A percentile compares a stretch with the other conserved stretches of the same genome.
Conservation (phyloP, 495 filamentous ascomycete genomes). For the Cudoniella acicularis region DNA sequence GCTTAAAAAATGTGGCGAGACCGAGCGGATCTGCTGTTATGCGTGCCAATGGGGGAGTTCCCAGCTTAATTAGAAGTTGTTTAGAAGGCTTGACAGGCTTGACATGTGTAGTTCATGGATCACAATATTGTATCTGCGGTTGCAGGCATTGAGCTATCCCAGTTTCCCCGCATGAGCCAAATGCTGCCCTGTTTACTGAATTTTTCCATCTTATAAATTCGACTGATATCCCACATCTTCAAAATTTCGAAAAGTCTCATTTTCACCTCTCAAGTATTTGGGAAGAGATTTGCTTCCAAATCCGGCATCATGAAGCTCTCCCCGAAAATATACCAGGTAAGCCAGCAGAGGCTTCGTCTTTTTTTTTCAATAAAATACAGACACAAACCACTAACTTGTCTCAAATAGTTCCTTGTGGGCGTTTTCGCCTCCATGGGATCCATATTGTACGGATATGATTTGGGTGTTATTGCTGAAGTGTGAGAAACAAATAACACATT, state of each 20-base stretch:
- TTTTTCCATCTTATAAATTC: neutral
- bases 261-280: no score
- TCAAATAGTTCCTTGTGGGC: slow-evolving; percentile 56
- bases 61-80: no score
- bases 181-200: neutral
- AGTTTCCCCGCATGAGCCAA: neutral
- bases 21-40: no score
- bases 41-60: slow-evolving; percentile 3
- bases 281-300: neutral
- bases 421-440: slow-evolving; percentile 61
- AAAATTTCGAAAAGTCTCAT: neutral
- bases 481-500: slow-evolving; percentile 47
- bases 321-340: slow-evolving; percentile 13
- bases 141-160: neutral
- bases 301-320: neutral
- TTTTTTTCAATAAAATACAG: no score
- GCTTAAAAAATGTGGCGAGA: neutral
- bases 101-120: neutral
- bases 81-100: neutral
- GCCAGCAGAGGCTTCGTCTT: no score
- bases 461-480: slow-evolving; percentile 61
- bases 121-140: neutral
- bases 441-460: slow-evolving; percentile 48
- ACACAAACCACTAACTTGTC: no score
- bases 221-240: neutral